A percentile compares a stretch with the other conserved stretches of the same genome.
phyloP scores from a whole-genome alignment of 108 stramenopile species.

The Pseudonitzschia multiseries region DNA sequence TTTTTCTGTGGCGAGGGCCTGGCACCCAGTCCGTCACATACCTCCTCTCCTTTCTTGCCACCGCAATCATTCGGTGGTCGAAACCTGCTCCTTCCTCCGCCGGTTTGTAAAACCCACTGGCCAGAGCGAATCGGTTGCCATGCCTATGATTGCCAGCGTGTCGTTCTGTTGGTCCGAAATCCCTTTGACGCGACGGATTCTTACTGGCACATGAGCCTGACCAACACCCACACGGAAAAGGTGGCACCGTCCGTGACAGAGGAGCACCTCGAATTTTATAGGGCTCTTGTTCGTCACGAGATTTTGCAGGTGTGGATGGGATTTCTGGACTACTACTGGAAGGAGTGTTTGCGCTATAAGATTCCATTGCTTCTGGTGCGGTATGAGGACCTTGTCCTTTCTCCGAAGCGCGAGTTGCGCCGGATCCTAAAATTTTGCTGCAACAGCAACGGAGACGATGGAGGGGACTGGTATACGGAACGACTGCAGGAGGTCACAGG shows the following conservation, averaged over 20 bases:
- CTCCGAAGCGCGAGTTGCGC: conserved; percentile 49
- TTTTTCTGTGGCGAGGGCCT: conserved; percentile 88
- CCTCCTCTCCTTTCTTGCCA: background rate
- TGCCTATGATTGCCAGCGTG: conserved; percentile 44
- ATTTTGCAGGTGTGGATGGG: conserved; percentile 63
- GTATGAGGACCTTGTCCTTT: conserved; percentile 76
- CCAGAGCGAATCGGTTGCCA: conserved; percentile 89
- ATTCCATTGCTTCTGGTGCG: conserved; percentile 58
- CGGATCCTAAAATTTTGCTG: conserved; percentile 51
- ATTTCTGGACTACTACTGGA: conserved; percentile 74
- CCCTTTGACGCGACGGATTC: conserved; percentile 96
- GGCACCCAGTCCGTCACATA: background rate
- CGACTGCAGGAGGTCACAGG: conserved; percentile 8
- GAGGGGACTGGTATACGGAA: conserved; percentile 7
- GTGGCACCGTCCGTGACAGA: conserved; percentile 71
- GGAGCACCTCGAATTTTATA: conserved; percentile 60
- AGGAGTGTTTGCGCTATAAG: conserved; percentile 11
- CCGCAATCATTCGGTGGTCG: background rate
- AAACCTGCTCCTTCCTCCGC: background rate
- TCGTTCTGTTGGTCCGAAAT: conserved; percentile 87
- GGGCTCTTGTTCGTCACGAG: conserved; percentile 62
- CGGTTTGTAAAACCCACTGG: conserved; percentile 90
- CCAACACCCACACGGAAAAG: conserved; percentile 91
- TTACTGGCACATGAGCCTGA: conserved; percentile 93
- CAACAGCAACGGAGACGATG: background rate